Evolutionary conservation across 2,329 filamentous ascomycete species (phyloP).

Genomic region (Chaetomium sp.): DNA sequence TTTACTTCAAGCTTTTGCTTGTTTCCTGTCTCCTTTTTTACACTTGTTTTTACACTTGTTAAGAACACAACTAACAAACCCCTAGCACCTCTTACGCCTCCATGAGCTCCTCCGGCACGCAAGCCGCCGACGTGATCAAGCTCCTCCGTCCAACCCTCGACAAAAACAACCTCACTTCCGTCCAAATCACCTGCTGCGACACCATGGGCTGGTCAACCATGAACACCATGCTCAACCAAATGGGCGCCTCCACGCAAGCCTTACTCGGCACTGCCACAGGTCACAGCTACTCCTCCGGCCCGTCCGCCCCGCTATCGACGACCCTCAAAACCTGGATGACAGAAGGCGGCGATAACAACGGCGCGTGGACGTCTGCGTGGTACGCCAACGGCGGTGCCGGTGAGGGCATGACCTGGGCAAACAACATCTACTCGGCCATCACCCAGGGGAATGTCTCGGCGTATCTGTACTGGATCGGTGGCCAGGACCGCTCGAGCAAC

Average conservation of each 20-base stretch:
- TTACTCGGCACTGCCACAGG: constrained; percentile 36
- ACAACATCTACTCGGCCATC: constrained; percentile 45
- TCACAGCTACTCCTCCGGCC: constrained; percentile 37
- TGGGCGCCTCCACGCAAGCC: constrained; percentile 28
- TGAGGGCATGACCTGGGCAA: constrained; percentile 51
- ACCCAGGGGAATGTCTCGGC: constrained; percentile 42
- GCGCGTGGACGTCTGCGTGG: constrained; percentile 35
- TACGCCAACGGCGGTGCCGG: constrained; percentile 39
- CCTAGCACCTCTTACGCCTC: constrained; percentile 25
- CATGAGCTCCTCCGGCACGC: constrained; percentile 32
- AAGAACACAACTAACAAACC: neutral
- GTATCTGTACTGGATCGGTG: constrained; percentile 43
- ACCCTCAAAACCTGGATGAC: constrained; percentile 40
- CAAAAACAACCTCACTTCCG: constrained; percentile 34
- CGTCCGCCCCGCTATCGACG: constrained; percentile 31
- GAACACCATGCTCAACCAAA: constrained; percentile 11
- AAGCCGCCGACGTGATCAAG: constrained; percentile 33
- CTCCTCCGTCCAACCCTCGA: constrained; percentile 39
- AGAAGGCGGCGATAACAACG: constrained; percentile 39
- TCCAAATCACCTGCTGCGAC: constrained; percentile 23
- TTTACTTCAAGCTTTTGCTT: neutral
- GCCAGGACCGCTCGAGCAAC: constrained; percentile 21
- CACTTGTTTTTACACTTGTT: neutral
- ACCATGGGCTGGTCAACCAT: constrained; percentile 16
- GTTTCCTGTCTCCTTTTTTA: neutral